Evolutionary conservation across 2,329 filamentous ascomycete species (phyloP), one percentile per base, ranked within the genome.

Genomic region (Penicillium sp.): DNA sequence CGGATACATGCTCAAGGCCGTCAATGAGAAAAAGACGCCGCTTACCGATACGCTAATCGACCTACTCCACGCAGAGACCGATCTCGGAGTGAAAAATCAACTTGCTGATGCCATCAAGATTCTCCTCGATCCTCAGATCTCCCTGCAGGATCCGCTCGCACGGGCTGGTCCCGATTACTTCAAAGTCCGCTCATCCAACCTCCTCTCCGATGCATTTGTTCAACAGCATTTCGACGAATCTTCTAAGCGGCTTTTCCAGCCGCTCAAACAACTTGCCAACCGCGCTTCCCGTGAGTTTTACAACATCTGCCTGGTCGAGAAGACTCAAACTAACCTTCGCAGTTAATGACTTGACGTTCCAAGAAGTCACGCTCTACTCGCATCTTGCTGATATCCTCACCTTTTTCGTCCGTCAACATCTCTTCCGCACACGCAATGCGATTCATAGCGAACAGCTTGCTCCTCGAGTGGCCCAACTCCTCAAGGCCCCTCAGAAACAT

Each of bases 101-200:
- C 86, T 97, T 63, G 90, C 91, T 3, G 93, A 98, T 73, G 89
- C 92, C 6, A 86, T 98, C 66, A 96, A 95, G 72, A 87, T 97
- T 20, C 77, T 98, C 9, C 79, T 98, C 31, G 93, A 97, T 58
- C 78, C 89, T 66, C 72, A 84, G 70, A 69, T 82, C 42, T 78
- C 78, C 44, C 70, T 78, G 49, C 81, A 80, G 32, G 77, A 83
- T 53, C 76, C 77, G 1, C 84, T 84, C 66, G 67, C 72, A 56
- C 75, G 81, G 57, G 78, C 78, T 31, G 87, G 86, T 52, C 81
- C 80, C 56, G 89, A 93, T 50, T 83, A 86, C 58, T 74, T 83
- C 32, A 85, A 89, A 67, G 73, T 81, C 56, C 78, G 83, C 61
- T 75, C 72, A 44, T 79, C 77, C 28, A 86, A 87, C 55, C 83